Conservation (phyloP, 2,329 filamentous ascomycete species). For the Calonectria fujianensis region DNA sequence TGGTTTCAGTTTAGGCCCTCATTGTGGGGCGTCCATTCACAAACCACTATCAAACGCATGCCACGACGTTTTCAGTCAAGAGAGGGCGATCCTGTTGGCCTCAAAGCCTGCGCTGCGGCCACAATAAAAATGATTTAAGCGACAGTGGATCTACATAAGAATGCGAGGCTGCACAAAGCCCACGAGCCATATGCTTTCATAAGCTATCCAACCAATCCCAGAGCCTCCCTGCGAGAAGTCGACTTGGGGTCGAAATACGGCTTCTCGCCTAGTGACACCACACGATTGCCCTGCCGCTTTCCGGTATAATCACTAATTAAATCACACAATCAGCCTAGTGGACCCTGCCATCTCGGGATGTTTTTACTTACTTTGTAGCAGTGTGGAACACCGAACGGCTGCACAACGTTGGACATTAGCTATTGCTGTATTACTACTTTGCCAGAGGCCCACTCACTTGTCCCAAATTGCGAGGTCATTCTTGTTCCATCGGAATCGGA, state of each 20-base stretch:
- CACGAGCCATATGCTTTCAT: neutral
- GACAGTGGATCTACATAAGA: neutral
- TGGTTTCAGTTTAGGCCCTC: constrained; percentile 37
- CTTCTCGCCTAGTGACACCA: constrained; percentile 34
- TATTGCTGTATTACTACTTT: constrained; percentile 7
- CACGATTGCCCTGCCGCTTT: constrained; percentile 38
- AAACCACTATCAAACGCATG: constrained; percentile 25
- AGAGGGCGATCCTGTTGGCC: constrained; percentile 10
- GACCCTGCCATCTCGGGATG: constrained; percentile 37
- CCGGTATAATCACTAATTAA: constrained; percentile 39
- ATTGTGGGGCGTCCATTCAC: constrained; percentile 17
- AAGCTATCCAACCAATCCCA: constrained; percentile 31
- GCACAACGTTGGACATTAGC: constrained; percentile 33
- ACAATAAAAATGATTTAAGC: neutral
- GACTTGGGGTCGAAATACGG: constrained; percentile 34
- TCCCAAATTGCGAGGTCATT: constrained; percentile 27
- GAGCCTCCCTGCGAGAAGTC: constrained; percentile 31
- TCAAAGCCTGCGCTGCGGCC: constrained; percentile 16
- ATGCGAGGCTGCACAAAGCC: neutral
- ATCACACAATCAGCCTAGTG: constrained; percentile 26
- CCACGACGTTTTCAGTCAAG: constrained; percentile 26
- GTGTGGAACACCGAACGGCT: constrained; percentile 43
- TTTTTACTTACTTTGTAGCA: constrained; percentile 45
- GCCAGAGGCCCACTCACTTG: constrained; percentile 23
- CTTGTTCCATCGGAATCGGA: constrained; percentile 6